Base-by-base conservation (phyloP, 1,284 basidiomycete genomes). In the Ustilago hordei region DNA sequence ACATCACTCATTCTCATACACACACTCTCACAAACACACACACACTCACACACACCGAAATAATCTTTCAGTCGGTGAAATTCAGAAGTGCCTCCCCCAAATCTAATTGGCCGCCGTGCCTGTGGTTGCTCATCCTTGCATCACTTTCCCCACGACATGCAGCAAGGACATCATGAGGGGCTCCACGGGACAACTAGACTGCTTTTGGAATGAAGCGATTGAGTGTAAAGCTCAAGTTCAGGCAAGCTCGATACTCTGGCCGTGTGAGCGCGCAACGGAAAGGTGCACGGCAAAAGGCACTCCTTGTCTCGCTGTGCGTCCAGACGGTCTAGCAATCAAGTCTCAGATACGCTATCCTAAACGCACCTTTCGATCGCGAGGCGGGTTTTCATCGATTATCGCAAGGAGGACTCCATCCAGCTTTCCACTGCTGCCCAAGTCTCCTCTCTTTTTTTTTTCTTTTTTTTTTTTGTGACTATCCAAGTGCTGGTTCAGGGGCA, bases 361-460 rank as follows among this genome's bases (percentile, higher is more conserved):
- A 69, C 63, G 67, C 61, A 64, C 53, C 50, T 64, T 55, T 8
- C 67, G 67, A 69, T 69, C 67, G 67, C 67, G 61, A 69, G 35
- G 31, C 15, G n/a, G 23, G 8, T 45, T 66, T 45, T 55, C 65
- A 54, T 63, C 15, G 23, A 19, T 45, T 32, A 59, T 39, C 50
- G 43, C 45, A 56, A 23, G 54, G 53, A 28, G 38, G 55, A 45
- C 3, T 15, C 50, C 65, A 60, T 62, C 47, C 50, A 61, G 60
- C 45, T 48, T 15, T 48, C 31, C 48, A 6, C 48, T 50, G 31
- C 48, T 31, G 48, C 48, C 31, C 28, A 28, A 50, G 31, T 56
- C 53, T 50, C 41, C 39, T 31, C n/a, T n/a, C 19, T 19, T 8
- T 50, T 50, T 56, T 55, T 55, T 41, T 55, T 39, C 13, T 39